These are phyloP conservation scores for Metschnikowia continentalis DNA, from an alignment of 805 yeast genomes.

Conservation along the genomic window DNA sequence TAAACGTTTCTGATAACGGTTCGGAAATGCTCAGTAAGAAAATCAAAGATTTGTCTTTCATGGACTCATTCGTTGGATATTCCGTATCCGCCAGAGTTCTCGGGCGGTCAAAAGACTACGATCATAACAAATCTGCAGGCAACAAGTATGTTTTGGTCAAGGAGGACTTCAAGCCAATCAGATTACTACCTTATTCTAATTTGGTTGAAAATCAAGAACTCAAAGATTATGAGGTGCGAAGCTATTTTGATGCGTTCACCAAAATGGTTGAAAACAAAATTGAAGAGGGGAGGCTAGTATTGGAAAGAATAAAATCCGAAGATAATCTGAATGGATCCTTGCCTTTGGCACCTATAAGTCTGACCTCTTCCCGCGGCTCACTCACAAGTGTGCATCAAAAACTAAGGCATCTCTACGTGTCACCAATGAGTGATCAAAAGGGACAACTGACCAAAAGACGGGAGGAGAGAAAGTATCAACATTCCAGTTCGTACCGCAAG, in stretches of 20 bases:
- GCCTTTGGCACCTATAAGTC: conserved; percentile 11
- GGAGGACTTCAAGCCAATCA: conserved; percentile 29
- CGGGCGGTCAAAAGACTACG: conserved; percentile 38
- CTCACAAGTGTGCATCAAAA: conserved; percentile 14
- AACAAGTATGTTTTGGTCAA: conserved; percentile 38
- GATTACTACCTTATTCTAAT: conserved; percentile 31
- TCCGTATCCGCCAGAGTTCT: conserved; percentile 39
- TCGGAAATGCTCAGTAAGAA: conserved; percentile 14
- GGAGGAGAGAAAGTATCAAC: conserved; percentile 28
- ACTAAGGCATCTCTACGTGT: conserved; percentile 31
- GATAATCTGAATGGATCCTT: neutral
- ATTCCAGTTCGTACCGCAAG: conserved; percentile 29
- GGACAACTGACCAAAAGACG: conserved; percentile 10
- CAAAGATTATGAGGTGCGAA: conserved; percentile 18
- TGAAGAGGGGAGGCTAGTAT: conserved; percentile 15
- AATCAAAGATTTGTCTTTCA: conserved; percentile 32
- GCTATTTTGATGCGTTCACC: conserved; percentile 33
- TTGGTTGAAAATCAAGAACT: conserved; percentile 20
- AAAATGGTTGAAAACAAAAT: conserved; percentile 28
- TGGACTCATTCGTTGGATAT: conserved; percentile 36
- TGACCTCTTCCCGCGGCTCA: conserved; percentile 11
- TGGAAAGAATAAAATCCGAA: conserved; percentile 8
- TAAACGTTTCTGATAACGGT: conserved; percentile 9
- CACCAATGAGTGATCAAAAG: conserved; percentile 20
- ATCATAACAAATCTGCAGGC: conserved; percentile 11